Conservation (phyloP, 2,329 filamentous ascomycete species). For the Fusarium algeriense region DNA sequence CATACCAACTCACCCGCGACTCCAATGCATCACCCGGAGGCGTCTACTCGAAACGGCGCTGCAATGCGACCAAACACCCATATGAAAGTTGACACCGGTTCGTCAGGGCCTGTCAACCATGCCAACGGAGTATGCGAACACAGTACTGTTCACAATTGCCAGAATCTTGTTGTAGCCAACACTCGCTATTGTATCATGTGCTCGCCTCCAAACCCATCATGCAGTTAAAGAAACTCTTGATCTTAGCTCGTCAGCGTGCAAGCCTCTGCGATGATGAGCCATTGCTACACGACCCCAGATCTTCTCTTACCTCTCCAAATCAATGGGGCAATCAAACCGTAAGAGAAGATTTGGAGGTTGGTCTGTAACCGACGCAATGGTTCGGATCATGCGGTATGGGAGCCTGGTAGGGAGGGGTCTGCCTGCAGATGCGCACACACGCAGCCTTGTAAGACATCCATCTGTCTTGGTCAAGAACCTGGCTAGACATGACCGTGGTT, state of each 20-base stretch:
- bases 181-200: slow-evolving; percentile 45
- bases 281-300: slow-evolving; percentile 5
- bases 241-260: neutral
- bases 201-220: neutral
- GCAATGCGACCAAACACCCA: slow-evolving; percentile 14
- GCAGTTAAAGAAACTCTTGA: neutral
- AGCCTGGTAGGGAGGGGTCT: slow-evolving; percentile 24
- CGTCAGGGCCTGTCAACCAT: slow-evolving; percentile 32
- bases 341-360: slow-evolving; percentile 3
- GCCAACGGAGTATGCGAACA: slow-evolving; percentile 45
- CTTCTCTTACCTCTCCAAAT: neutral
- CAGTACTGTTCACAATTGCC: slow-evolving; percentile 43
- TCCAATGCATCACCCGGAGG: slow-evolving; percentile 13
- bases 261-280: neutral
- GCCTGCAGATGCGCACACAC: slow-evolving; percentile 8
- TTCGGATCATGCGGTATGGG: slow-evolving; percentile 19
- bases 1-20: neutral
- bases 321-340: neutral
- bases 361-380: slow-evolving; percentile 13
- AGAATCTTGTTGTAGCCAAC: slow-evolving; percentile 33
- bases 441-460: slow-evolving; percentile 24
- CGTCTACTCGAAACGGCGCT: neutral
- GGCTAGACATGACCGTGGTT: slow-evolving; percentile 14
- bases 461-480: slow-evolving; percentile 14
- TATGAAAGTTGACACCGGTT: neutral